Conservation (phyloP, 2,329 filamentous ascomycete genomes). For the Alternaria triticimaculans region DNA sequence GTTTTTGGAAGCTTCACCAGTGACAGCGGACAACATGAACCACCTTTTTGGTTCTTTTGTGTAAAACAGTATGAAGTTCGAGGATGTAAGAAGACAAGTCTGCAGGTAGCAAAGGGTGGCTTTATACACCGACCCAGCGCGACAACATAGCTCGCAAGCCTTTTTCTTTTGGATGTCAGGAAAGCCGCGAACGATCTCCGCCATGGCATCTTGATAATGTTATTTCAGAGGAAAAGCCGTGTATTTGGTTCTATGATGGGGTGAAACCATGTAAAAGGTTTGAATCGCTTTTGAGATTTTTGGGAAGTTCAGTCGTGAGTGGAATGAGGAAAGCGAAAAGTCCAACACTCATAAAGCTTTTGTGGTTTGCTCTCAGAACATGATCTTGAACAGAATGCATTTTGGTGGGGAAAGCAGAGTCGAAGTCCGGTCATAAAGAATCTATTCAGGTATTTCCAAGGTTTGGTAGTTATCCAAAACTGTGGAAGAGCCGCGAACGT, state of each 20-base stretch:
- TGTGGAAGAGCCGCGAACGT: too few relatives aligned
- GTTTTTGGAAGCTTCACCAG: not conserved
- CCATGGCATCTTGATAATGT: not conserved
- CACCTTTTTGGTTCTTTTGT: not conserved
- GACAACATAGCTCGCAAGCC: not conserved
- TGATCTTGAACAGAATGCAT: too few relatives aligned
- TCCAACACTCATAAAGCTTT: not conserved
- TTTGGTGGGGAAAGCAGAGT: not conserved
- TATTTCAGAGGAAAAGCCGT: not conserved
- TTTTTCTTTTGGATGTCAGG: not conserved
- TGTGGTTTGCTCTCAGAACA: not conserved
- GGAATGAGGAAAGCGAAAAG: not conserved
- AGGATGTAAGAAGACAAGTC: not conserved
- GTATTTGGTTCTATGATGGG: not conserved
- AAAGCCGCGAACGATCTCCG: not conserved
- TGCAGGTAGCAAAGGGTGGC: rapidly evolving
- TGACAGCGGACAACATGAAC: not conserved
- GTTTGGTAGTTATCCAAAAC: not conserved
- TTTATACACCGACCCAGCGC: not conserved
- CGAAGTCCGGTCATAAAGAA: not conserved
- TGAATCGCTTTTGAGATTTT: not conserved
- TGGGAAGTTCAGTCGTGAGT: not conserved
- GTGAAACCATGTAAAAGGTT: not conserved
- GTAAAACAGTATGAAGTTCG: not conserved
- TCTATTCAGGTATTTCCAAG: rapidly evolving